Evolutionary conservation across 768 basidiomycete species (phyloP).

Genomic region (Xerocomellus chrysenteron): DNA sequence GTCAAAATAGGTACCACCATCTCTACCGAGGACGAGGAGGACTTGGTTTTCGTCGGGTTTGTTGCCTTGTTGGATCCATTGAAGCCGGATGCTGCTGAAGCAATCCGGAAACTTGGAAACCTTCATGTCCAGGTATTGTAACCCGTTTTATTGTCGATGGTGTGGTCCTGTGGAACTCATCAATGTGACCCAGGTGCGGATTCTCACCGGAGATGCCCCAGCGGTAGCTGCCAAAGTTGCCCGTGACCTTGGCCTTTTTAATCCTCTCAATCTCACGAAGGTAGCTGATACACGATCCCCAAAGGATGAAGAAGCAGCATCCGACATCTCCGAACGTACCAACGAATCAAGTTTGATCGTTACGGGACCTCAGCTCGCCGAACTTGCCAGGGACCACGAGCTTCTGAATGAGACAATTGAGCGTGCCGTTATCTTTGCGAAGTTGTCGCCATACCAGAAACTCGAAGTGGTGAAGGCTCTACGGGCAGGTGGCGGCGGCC

Average conservation of each 20-base stretch:
- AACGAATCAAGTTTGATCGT: constrained; percentile 27
- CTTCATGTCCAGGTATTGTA: constrained; percentile 31
- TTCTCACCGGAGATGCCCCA: constrained; percentile 36
- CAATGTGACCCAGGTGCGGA: constrained; percentile 27
- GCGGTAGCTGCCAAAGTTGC: constrained; percentile 39
- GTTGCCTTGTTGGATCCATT: constrained; percentile 31
- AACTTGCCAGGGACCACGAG: constrained; percentile 28
- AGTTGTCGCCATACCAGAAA: constrained; percentile 34
- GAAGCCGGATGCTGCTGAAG: constrained; percentile 33
- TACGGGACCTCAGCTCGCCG: constrained; percentile 28
- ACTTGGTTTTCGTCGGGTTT: constrained; percentile 32
- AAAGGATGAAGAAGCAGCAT: constrained; percentile 30
- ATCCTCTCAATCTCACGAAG: constrained; percentile 16
- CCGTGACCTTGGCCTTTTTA: constrained; percentile 36
- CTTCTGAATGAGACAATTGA: constrained; percentile 29
- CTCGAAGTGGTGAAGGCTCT: constrained; percentile 34
- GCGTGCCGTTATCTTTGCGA: constrained; percentile 32
- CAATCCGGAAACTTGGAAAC: constrained; percentile 26
- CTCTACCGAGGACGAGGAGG: constrained; percentile 26
- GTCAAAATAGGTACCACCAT: constrained; percentile 18
- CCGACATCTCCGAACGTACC: constrained; percentile 2
- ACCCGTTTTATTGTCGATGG: background rate
- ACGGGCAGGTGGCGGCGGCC: constrained; percentile 23
- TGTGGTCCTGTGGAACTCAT: constrained; percentile 2
- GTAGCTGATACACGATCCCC: background rate